Evolutionary conservation across 441 rosid genomes (phyloP).

Genomic region (Monsonia emarginata): DNA sequence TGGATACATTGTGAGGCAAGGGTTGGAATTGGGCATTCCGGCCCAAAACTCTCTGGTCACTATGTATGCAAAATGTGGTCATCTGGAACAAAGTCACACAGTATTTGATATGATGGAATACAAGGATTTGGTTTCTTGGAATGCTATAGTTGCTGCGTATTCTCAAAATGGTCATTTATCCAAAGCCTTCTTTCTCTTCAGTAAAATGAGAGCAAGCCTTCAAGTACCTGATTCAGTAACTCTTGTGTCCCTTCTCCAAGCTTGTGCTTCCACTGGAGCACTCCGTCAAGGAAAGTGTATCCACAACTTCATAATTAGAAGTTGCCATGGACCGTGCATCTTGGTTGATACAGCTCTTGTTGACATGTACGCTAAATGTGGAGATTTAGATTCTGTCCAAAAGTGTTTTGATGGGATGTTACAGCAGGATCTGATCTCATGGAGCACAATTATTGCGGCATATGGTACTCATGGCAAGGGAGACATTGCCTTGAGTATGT

Average conservation of each 20-base stretch:
- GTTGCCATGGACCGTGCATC: conserved; percentile 30
- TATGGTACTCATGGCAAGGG: conserved; percentile 54
- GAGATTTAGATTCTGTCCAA: conserved; percentile 38
- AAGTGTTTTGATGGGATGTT: conserved; percentile 41
- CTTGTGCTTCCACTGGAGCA: conserved; percentile 40
- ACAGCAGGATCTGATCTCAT: conserved; percentile 38
- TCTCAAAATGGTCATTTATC: conserved; percentile 35
- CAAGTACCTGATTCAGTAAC: conserved; percentile 42
- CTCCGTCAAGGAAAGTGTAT: conserved; percentile 43
- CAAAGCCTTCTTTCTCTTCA: conserved; percentile 32
- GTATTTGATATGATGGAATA: conserved; percentile 33
- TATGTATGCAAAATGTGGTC: conserved; percentile 48
- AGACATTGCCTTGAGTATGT: conserved; percentile 36
- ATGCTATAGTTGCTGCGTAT: conserved; percentile 47
- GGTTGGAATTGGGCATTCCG: conserved; percentile 28
- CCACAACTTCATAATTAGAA: conserved; percentile 38
- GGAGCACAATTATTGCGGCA: conserved; percentile 48
- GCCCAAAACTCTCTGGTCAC: conserved; percentile 47
- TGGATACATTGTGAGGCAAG: conserved; percentile 36
- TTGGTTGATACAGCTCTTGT: conserved; percentile 50
- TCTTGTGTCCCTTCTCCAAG: conserved; percentile 44
- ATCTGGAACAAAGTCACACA: conserved; percentile 30
- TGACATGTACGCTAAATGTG: conserved; percentile 61
- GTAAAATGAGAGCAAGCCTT: conserved; percentile 31
- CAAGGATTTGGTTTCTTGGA: conserved; percentile 50